Base-by-base conservation (phyloP, 768 basidiomycete species). In the Suillus lakei region DNA sequence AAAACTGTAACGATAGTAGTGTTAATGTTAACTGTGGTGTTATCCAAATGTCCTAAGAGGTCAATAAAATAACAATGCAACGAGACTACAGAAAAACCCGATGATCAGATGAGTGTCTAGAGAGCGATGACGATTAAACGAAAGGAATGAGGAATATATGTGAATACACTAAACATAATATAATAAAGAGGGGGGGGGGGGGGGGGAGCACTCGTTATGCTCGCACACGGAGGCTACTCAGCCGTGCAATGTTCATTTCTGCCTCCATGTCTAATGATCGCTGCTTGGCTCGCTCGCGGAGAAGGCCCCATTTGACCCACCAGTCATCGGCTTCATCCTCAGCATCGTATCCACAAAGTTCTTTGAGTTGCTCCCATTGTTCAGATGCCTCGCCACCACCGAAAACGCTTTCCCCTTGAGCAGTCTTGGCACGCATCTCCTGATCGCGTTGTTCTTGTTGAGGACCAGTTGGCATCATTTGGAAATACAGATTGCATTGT, bases 271-370 rank as follows among this genome's bases (percentile, higher is more conserved):
- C 68, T 60, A 30, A 67, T 13, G 58, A 65, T 15, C 75, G 71
- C 50, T 67, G 67, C 58, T 69, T 72, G 64, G 80, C 78, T 32
- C 78, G 68, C 70, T 85, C 78, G 53, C 77, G 76, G 64, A 85
- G 76, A 21, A 79, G 64, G 9, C 86, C 86, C 85, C 85, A 87
- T 43, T 84, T 85, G 13, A 83, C 79, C 87, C 87, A 90, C 86
- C 87, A 89, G 69, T 88, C 86, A 43, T 87, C 87, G 28, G 85
- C 88, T 58, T 81, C 78, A 54, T 89, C 87, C 44, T 77, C 80
- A 10, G 86, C 81, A 67, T 86, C 83, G 68, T 87, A 84, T 16
- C 77, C 74, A 62, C 83, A 86, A 65, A 88, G 68, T 28, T 79
- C 80, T 62, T 85, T 76, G 65, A 87, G 81, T 46, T 81, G 79